Base-by-base conservation (phyloP, 768 basidiomycete genomes). In the Glaciozyma martinii region DNA sequence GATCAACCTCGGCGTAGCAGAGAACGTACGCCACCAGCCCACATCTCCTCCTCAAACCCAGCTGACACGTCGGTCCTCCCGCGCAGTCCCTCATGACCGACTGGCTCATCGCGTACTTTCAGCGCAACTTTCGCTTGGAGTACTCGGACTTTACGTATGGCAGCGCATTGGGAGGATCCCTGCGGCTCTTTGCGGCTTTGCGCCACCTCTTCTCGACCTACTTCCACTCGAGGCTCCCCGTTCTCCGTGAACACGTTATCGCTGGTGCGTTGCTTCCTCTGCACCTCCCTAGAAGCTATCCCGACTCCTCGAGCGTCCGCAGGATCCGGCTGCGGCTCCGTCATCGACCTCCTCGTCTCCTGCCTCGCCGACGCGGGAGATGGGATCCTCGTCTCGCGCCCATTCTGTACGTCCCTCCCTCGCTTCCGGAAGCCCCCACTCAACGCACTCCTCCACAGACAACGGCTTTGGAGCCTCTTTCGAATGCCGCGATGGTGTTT, bases 241-340 rank as follows among this genome's bases (percentile, higher is more conserved):
- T 74, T 37, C 52, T 46, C 49, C 53, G 61, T 21, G 60, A 71
- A 18, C 71, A 73, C 37, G 65, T 73, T 62, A 62, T 72, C 46
- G 59, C 63, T 12, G 55, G 55, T 56, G 2, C 61, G 16, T 46
- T 63, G 19, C 23, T 37, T 10, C 30, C 56, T 29, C 30, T 59
- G 3, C 27, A 59, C 50, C 46, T 33, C 27, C 10, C 56, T 57
- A 32, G 56, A 5, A 7, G 4, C 32, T 18, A 23, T 18, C 5
- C 29, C 13, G 59, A 59, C 23, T 16, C 7, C 10, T 12, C 30
- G 44, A 27, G 21, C 18, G 18, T 12, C n/a, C 18, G 25, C 59
- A 18, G 68, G 65, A 29, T 56, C 61, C 2, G 67, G 67, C 16
- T 61, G 60, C 32, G 46, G 49, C 8, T 49, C 61, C 30, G 60